Evolutionary conservation across 768 basidiomycete species (phyloP), one percentile per base, ranked within the genome.

Genomic region (Grammothele lineata): DNA sequence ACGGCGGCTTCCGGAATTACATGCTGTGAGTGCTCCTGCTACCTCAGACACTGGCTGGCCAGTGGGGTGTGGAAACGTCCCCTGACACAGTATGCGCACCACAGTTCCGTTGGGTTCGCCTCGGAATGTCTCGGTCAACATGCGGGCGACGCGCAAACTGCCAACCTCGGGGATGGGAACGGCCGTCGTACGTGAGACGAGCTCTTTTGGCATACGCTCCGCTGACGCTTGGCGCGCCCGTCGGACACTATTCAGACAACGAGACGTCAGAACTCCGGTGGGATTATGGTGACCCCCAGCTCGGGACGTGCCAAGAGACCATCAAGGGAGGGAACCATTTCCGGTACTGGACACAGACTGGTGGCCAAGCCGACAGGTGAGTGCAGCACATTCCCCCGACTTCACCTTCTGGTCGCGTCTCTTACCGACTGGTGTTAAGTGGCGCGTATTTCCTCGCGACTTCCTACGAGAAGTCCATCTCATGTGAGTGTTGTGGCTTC

Each of bases 271-370:
- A 85, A n/a, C 80, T 94, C 21, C 76, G 93, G 27, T 92, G 80
- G 77, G 78, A 92, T 60, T 97, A 89, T 62, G 81, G 80, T 7
- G 81, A 95, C 56, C 77, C 82, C 1, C 69, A 80, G 42, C 64
- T 93, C n/a, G 93, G 93, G 0, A 78, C 92, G 1, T 95, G 93
- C 66, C 69, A 77, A 55, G 92, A 96, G 66, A 87, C 89, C 2
- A 75, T 94, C 34, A 61, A 87, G 55, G 92, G 92, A 2, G 93
- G 93, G 5, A 77, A 87, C 59, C 92, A 96, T 61, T 80, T 92
- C 61, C 78, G 92, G 33, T 94, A 92, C 63, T 94, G 91, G 92
- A 65, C 73, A 5, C 92, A 94, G 67, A 75, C 88, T 48, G 91
- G 90, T 0, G 51, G 67, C 11, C 23, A 63, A 3, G 82, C 70